Conservation (phyloP, 805 yeast genomes). For the Limtongozyma cylindracea region DNA sequence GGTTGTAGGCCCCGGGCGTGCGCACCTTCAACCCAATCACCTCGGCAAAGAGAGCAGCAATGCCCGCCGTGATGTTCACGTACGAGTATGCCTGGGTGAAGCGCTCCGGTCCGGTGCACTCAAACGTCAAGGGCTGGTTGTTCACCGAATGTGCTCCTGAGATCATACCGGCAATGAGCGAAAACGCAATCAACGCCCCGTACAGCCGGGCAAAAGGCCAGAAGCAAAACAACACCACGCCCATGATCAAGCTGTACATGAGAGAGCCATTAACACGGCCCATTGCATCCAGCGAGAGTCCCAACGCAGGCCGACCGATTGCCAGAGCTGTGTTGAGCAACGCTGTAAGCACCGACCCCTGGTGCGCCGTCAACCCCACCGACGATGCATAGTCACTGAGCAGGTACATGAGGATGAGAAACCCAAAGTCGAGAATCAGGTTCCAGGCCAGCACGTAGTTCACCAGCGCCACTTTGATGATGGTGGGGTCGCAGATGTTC, state of each 20-base stretch:
- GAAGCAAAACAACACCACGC: slow-evolving; percentile 8
- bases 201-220: slow-evolving; percentile 13
- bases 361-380: slow-evolving; percentile 15
- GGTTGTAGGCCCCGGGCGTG: not conserved
- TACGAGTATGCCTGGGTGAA: too few relatives aligned
- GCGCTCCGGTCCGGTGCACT: too few relatives aligned
- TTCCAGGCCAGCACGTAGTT: too few relatives aligned
- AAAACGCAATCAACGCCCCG: slow-evolving; percentile 8
- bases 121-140: slow-evolving; percentile 3
- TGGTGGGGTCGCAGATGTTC: too few relatives aligned
- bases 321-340: slow-evolving; percentile 15
- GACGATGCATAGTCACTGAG: slow-evolving; percentile 13
- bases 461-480: too few relatives aligned
- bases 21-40: not conserved
- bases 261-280: slow-evolving; percentile 17
- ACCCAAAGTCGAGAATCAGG: slow-evolving; percentile 13
- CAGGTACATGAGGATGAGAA: slow-evolving; percentile 10
- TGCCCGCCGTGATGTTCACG: not conserved
- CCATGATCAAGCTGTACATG: slow-evolving; percentile 4
- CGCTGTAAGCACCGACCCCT: slow-evolving; percentile 12
- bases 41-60: not conserved
- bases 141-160: slow-evolving; percentile 8
- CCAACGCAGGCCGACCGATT: slow-evolving; percentile 24
- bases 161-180: slow-evolving; percentile 7
- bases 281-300: slow-evolving; percentile 15